Percentiles rank a stretch among this genome's conserved stretches.
phyloP scores from a whole-genome alignment of 164 flowering plant genomes.

The Stephania yunnanensis region DNA sequence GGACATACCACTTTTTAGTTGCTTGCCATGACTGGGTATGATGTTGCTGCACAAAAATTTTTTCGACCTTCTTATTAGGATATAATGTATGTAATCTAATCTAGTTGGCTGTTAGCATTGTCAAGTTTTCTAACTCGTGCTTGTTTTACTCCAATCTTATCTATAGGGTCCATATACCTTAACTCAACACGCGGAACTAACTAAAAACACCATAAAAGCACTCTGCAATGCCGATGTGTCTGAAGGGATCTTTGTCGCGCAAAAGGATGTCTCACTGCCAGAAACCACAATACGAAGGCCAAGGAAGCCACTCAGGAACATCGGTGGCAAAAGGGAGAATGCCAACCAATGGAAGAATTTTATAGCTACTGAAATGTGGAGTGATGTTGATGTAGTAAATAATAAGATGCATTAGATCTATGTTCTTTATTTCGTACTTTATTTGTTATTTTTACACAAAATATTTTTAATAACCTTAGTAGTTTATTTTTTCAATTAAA shows the following conservation, averaged over 20 bases:
- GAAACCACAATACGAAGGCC: slow-evolving; percentile 13
- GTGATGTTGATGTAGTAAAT: too few species aligned
- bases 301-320: slow-evolving; percentile 5
- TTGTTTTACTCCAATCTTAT: not conserved
- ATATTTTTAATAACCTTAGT: too few species aligned
- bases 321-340: slow-evolving; percentile 10
- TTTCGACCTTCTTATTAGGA: not conserved
- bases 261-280: slow-evolving; percentile 12
- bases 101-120: not conserved
- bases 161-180: slow-evolving; percentile 9
- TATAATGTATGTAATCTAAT: not conserved
- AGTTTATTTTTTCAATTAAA: too few species aligned
- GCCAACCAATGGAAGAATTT: too few species aligned
- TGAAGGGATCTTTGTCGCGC: slow-evolving; percentile 10
- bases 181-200: slow-evolving; percentile 7
- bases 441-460: too few species aligned
- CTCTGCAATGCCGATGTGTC: slow-evolving; percentile 12
- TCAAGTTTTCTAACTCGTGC: not conserved
- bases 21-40: slow-evolving; percentile 17
- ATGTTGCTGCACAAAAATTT: not conserved
- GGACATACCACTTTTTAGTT: slow-evolving; percentile 15
- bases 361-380: too few species aligned
- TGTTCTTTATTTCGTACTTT: too few species aligned
- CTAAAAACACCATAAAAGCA: slow-evolving; percentile 7
- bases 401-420: too few species aligned